phyloP scores from a whole-genome alignment of 2,329 filamentous ascomycete species.

The Harringtonia lauricola region DNA sequence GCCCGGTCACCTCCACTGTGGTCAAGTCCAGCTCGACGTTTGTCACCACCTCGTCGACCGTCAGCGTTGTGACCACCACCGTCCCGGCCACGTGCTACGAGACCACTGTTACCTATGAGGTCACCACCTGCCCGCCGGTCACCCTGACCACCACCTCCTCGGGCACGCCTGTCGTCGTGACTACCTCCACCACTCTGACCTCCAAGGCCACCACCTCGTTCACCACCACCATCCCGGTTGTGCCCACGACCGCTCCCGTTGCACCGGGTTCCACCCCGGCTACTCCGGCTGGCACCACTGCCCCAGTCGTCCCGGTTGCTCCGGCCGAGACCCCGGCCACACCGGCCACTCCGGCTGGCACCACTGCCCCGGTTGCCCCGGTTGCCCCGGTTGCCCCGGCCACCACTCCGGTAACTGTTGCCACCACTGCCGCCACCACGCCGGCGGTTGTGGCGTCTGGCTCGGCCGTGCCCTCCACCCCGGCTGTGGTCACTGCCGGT shows the following conservation, averaged over 20 bases:
- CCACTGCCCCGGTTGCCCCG: slow-evolving; percentile 13
- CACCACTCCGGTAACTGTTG: slow-evolving; percentile 1
- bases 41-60: slow-evolving; percentile 28
- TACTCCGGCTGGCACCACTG: slow-evolving; percentile 15
- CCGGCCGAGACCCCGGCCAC: background rate
- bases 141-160: slow-evolving; percentile 25
- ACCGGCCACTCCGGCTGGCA: slow-evolving; percentile 9
- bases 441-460: slow-evolving; percentile 12
- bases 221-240: background rate
- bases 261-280: background rate
- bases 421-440: slow-evolving; percentile 16
- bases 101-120: slow-evolving; percentile 12
- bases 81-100: slow-evolving; percentile 15
- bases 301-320: slow-evolving; percentile 5
- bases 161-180: slow-evolving; percentile 10
- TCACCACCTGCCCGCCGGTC: slow-evolving; percentile 20
- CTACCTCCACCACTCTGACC: slow-evolving; percentile 13
- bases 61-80: slow-evolving; percentile 25
- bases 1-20: slow-evolving; percentile 4
- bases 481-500: slow-evolving; percentile 18
- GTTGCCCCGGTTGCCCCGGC: background rate
- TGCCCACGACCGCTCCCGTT: background rate
- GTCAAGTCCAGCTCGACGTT: slow-evolving; percentile 18
- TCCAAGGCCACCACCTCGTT: background rate
- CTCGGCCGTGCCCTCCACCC: slow-evolving; percentile 11